Base-by-base conservation (phyloP, 345 rosid genomes). In the Pelargonium nanum region DNA sequence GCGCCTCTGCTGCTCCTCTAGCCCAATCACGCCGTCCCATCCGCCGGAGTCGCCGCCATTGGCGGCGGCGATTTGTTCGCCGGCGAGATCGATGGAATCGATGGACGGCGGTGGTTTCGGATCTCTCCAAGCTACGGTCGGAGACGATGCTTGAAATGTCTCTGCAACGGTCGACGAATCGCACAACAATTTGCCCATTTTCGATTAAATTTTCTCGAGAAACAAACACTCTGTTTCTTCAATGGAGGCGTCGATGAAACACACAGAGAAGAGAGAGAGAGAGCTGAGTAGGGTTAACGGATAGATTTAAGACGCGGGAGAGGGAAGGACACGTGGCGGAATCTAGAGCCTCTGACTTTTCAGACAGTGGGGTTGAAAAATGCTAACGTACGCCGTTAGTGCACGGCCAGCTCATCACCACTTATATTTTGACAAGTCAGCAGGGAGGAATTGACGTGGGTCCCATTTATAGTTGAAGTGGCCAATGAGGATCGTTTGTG, bases 1-100 rank as follows among this genome's bases (percentile, higher is more conserved):
- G 69, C 89, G 85, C 65, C 95, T 77, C 61, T 88, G 97, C 65
- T 82, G 96, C 59, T 90, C 99, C 77, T 90, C 99, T 0, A 94
- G 70, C 5, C 99, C 99, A 30, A 62, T 63, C 58, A 94, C 97
- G 21, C 83, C 86, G 10, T 86, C 90, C 99, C 99, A 94, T 17
- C 15, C 45, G 4, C 45, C 16, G 82, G 56, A 10, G 77, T 65
- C 1, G 26, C 44, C 6, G 59, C 52, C 58, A 15, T 68, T 44
- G 24, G 60, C 24, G 1, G 67, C 55, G 54, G 30, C 9, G 16
- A 68, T 44, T 58, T 79, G 82, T 67, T 79, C 92, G 5, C 63
- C 81, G 60, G 22, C 64, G n/a, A 75, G 78, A 50, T 79, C 89
- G 1, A 81, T 85, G 7, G 86, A 73, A 28, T 75, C 82, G n/a